These are phyloP conservation scores for Starmerella tilneyi DNA, from an alignment of 805 yeast species.

Conservation along the genomic window DNA sequence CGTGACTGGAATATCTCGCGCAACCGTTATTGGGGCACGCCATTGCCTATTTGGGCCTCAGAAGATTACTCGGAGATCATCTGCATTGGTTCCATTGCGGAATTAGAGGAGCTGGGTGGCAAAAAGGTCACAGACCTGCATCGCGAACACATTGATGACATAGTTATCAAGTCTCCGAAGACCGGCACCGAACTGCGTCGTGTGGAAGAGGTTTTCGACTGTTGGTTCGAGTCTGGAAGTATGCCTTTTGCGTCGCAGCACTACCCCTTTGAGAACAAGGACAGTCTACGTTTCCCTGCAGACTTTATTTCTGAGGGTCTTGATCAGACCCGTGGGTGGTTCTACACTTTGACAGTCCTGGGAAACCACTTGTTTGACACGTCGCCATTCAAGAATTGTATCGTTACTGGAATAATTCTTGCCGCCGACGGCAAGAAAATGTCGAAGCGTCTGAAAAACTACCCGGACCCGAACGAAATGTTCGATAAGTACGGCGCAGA, in stretches of 20 bases:
- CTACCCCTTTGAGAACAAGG: slow-evolving; percentile 85
- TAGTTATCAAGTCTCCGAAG: slow-evolving; percentile 82
- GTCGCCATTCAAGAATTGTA: slow-evolving; percentile 90
- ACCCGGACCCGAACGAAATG: slow-evolving; percentile 85
- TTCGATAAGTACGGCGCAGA: slow-evolving; percentile 92
- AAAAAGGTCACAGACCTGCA: slow-evolving; percentile 77
- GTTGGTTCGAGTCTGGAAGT: slow-evolving; percentile 99
- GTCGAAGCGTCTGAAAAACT: slow-evolving; percentile 96
- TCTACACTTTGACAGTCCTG: slow-evolving; percentile 87
- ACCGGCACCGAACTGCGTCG: slow-evolving; percentile 85
- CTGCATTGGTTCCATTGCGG: slow-evolving; percentile 84
- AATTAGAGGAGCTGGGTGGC: slow-evolving; percentile 78
- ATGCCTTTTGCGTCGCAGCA: slow-evolving; percentile 98
- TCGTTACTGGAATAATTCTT: slow-evolving; percentile 90
- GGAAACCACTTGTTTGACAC: slow-evolving; percentile 89
- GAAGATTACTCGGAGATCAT: slow-evolving; percentile 89
- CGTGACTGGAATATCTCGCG: slow-evolving; percentile 99
- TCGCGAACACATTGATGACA: slow-evolving; percentile 82
- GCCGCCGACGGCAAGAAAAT: slow-evolving; percentile 98
- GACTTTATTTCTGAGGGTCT: slow-evolving; percentile 97
- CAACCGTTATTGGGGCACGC: slow-evolving; percentile 99
- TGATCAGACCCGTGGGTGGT: slow-evolving; percentile 99
- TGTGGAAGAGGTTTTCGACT: slow-evolving; percentile 95
- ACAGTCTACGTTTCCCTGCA: slow-evolving; percentile 75
- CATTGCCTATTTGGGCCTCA: slow-evolving; percentile 94